phyloP scores from a whole-genome alignment of 306 rosid genomes.

The Clitoria ternatea region DNA sequence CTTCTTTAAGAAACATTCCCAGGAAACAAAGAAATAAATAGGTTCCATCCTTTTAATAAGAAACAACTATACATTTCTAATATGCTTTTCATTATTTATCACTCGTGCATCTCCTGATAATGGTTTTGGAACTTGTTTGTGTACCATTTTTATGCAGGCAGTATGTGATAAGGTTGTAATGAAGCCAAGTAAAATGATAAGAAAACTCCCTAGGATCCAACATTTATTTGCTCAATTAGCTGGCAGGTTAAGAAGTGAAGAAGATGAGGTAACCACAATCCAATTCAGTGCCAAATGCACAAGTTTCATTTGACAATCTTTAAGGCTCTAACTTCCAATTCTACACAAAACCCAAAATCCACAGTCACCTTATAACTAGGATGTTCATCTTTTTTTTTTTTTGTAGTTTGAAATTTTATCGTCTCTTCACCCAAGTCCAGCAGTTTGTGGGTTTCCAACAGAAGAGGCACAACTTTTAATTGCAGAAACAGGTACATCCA shows the following conservation, averaged over 20 bases:
- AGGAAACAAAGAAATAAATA: too few relatives aligned
- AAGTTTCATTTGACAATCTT: background rate
- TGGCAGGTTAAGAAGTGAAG: constrained; percentile 67
- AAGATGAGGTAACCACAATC: constrained; percentile 70
- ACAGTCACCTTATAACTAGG: constrained; percentile 5
- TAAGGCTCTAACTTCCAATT: background rate
- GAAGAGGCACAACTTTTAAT: constrained; percentile 81
- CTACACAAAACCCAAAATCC: too few relatives aligned
- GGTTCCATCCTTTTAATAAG: too few relatives aligned
- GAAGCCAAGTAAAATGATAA: constrained; percentile 64
- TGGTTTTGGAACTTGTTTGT: background rate
- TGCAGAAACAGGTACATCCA: constrained; percentile 71
- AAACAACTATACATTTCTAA: too few relatives aligned
- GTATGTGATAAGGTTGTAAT: constrained; percentile 62
- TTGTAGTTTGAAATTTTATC: constrained; percentile 71
- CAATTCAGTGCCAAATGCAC: background rate
- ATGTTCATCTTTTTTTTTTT: background rate
- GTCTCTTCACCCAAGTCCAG: constrained; percentile 97
- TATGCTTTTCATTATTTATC: too few relatives aligned
- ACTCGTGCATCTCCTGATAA: background rate
- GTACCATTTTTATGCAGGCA: constrained; percentile 43
- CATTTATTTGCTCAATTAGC: constrained; percentile 75
- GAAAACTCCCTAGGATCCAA: constrained; percentile 84
- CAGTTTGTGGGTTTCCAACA: constrained; percentile 95
- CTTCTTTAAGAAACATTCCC: too few relatives aligned